These are phyloP conservation scores for Ustilago hordei DNA, from an alignment of 1,284 basidiomycete genomes.

Conservation along the genomic window DNA sequence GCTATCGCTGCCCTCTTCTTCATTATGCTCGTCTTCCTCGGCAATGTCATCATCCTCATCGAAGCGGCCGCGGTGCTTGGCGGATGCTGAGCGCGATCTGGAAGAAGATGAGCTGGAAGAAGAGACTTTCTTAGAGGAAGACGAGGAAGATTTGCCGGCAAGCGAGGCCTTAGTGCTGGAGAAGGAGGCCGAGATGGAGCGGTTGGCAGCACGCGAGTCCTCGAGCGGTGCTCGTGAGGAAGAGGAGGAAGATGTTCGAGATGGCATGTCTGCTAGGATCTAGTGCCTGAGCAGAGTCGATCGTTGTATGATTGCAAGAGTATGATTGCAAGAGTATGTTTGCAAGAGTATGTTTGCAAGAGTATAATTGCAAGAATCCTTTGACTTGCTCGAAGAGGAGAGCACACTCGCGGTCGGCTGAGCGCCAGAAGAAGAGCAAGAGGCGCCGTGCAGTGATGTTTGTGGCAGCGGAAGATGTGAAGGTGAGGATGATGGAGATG, in stretches of 20 bases:
- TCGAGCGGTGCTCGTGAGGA: slow-evolving; percentile 42
- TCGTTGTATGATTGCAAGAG: not conserved
- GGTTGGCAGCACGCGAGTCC: slow-evolving; percentile 42
- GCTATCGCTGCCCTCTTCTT: slow-evolving; percentile 28
- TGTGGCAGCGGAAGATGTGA: not conserved
- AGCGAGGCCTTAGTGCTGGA: slow-evolving; percentile 47
- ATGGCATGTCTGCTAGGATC: slow-evolving; percentile 25
- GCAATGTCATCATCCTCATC: slow-evolving; percentile 49
- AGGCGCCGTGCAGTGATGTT: not conserved
- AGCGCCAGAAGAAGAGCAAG: not conserved
- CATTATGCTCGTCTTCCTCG: slow-evolving; percentile 32
- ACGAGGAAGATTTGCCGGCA: slow-evolving; percentile 26
- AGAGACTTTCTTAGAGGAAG: slow-evolving; percentile 26
- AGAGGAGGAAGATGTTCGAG: slow-evolving; percentile 33
- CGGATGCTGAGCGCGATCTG: slow-evolving; percentile 42
- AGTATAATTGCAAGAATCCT: not conserved
- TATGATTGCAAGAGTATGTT: not conserved
- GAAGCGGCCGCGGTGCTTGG: slow-evolving; percentile 42
- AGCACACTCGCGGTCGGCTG: not conserved
- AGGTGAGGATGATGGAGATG: not conserved
- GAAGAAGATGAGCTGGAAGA: slow-evolving; percentile 31
- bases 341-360: not conserved
- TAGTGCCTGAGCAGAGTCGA: not conserved
- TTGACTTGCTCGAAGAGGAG: not conserved
- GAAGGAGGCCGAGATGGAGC: slow-evolving; percentile 51